Conservation (phyloP, 768 basidiomycete genomes). For the Mycena alexandri region DNA sequence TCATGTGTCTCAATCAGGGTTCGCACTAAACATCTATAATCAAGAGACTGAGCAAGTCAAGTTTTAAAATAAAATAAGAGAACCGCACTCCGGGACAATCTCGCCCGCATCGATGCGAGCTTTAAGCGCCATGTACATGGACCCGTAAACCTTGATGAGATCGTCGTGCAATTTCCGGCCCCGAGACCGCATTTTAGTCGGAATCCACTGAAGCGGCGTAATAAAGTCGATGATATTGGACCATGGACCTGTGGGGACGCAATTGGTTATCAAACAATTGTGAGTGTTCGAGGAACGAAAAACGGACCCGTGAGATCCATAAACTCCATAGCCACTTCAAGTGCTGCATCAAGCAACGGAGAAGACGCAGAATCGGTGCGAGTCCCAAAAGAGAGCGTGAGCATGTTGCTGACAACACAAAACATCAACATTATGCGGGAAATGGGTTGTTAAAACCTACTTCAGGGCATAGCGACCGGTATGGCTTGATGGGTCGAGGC, state of each 20-base stretch:
- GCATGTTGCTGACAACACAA: conserved; percentile 42
- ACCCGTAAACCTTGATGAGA: conserved; percentile 48
- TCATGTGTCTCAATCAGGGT: conserved; percentile 45
- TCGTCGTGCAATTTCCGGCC: conserved; percentile 40
- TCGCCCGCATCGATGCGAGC: conserved; percentile 46
- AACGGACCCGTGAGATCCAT: conserved; percentile 40
- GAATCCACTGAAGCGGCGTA: conserved; percentile 39
- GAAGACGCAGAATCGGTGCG: conserved; percentile 31
- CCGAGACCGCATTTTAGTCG: conserved; percentile 36
- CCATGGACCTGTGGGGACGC: conserved; percentile 40
- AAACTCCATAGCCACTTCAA: conserved; percentile 42
- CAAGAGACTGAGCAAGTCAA: no score
- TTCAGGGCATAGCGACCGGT: conserved; percentile 40
- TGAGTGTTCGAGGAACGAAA: not conserved
- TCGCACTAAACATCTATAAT: conserved; percentile 45
- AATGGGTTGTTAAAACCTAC: no score
- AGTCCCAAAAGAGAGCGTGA: conserved; percentile 41
- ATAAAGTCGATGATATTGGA: conserved; percentile 43
- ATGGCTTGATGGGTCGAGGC: conserved; percentile 54
- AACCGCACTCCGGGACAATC: conserved; percentile 42
- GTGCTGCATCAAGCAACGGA: conserved; percentile 38
- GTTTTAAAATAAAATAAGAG: no score
- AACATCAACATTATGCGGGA: no score
- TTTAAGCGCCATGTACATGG: conserved; percentile 46
- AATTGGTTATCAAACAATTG: no score